Base-by-base conservation (phyloP, 306 rosid species). In the Cicer arietinum region DNA sequence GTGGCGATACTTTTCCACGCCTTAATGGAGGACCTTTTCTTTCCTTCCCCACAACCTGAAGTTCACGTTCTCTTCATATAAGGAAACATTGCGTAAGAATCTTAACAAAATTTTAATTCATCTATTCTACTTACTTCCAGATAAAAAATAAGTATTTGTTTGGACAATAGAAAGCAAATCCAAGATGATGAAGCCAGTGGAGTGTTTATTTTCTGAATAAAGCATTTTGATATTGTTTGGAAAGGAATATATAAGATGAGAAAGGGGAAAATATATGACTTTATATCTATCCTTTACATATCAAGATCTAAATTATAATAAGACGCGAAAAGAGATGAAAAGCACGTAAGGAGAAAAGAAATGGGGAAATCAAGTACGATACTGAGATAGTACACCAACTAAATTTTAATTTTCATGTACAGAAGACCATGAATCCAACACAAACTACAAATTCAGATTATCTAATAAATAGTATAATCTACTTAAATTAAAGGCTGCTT, bases 1-100 rank as follows among this genome's bases (percentile, higher is more conserved):
- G 42, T 9, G 96, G 97, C 0, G 97, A 94, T 20, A 92, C 95
- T 81, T 86, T 84, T 17, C 92, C 96, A 71, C 92, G 90, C 87
- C 86, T 85, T 86, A 94, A 80, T 10, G 94, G 88, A 56, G 87
- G 93, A 45, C 79, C 65, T 79, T 82, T 86, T 64, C 48, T 87
- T 30, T 66, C 71, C 83, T 85, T 90, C 48, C 30, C 79, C 50
- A 70, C 79, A 73, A 62, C 74, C 77, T 37, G 84, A 82, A 66
- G 88, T 70, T 88, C 93, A 5, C 92, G 90, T 58, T 87, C 85
- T 87, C 99, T 94, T 83, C 88, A 81, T 54, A 67, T 25, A 43
- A 77, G 14, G 60, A 66, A 57, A 66, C 18, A 66, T 39, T n/a
- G 14, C 43, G 45, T 70, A 65, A 79, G 75, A 83, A 41, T 43